Conservation (phyloP, 139 green algal species). For the Haematococcus lacustris region DNA sequence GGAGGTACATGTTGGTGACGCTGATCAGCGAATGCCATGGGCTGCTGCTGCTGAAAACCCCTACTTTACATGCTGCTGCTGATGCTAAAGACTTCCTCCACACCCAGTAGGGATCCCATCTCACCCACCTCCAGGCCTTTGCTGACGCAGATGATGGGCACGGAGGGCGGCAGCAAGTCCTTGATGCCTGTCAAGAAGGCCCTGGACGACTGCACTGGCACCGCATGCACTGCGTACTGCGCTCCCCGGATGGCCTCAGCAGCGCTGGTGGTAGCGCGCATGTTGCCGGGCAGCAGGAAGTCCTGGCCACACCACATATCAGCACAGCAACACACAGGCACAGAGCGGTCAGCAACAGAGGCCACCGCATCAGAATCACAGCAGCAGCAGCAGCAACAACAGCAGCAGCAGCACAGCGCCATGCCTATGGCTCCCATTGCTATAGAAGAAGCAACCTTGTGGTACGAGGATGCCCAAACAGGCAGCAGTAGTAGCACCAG, state of each 20-base stretch:
- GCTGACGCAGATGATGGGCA: constrained; percentile 90
- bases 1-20: too few relatives aligned
- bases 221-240: constrained; percentile 83
- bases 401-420: neutral
- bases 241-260: constrained; percentile 68
- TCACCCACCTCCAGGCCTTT: constrained; percentile 77
- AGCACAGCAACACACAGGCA: neutral
- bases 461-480: neutral
- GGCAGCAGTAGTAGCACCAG: neutral
- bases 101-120: too few relatives aligned
- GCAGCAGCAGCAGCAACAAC: neutral
- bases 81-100: too few relatives aligned
- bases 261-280: constrained; percentile 68
- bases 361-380: constrained; percentile 2
- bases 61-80: too few relatives aligned
- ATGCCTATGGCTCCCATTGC: neutral
- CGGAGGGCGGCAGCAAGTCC: constrained; percentile 58
- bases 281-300: constrained; percentile 75
- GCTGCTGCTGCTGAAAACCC: too few relatives aligned
- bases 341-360: neutral
- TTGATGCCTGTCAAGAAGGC: constrained; percentile 72
- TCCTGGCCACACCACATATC: constrained; percentile 28
- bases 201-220: constrained; percentile 87
- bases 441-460: neutral
- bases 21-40: too few relatives aligned